Conservation (phyloP, 331 rosid genomes). For the Malus hybrid region DNA sequence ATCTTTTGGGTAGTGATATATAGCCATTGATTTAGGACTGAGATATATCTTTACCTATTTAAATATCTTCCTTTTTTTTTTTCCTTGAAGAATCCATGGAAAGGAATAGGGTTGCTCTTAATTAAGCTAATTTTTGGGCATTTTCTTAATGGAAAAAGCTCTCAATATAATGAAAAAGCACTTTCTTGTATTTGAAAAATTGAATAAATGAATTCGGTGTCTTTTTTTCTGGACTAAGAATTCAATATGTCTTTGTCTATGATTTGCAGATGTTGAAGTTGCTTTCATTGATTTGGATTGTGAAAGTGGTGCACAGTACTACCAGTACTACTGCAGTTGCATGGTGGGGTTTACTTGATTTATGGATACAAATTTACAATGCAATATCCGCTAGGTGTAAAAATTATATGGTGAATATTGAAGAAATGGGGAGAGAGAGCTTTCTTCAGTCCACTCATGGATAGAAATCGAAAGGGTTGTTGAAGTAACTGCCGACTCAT, state of each 20-base stretch:
- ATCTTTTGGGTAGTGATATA: neutral
- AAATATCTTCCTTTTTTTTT: neutral
- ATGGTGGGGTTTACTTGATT: neutral
- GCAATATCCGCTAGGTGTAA: neutral
- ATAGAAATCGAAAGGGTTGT: slow-evolving; percentile 33
- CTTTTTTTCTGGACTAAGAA: neutral
- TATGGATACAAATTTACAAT: neutral
- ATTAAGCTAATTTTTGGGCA: neutral
- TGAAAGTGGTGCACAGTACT: neutral
- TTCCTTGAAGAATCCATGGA: neutral
- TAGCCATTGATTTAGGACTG: neutral
- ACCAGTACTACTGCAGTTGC: neutral
- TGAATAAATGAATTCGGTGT: neutral
- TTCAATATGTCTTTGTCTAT: neutral
- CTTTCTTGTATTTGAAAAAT: neutral
- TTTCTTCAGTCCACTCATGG: slow-evolving; percentile 87
- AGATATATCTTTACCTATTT: neutral
- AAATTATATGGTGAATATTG: neutral
- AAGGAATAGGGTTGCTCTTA: neutral
- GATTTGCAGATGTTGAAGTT: slow-evolving; percentile 2
- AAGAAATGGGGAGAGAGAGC: slow-evolving; percentile 48
- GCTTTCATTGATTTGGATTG: neutral
- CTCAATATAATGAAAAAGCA: neutral
- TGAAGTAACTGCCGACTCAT: slow-evolving; percentile 77
- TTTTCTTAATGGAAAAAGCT: neutral